Conservation (phyloP, 2,329 filamentous ascomycete genomes). For the Fusarium duplospermum region DNA sequence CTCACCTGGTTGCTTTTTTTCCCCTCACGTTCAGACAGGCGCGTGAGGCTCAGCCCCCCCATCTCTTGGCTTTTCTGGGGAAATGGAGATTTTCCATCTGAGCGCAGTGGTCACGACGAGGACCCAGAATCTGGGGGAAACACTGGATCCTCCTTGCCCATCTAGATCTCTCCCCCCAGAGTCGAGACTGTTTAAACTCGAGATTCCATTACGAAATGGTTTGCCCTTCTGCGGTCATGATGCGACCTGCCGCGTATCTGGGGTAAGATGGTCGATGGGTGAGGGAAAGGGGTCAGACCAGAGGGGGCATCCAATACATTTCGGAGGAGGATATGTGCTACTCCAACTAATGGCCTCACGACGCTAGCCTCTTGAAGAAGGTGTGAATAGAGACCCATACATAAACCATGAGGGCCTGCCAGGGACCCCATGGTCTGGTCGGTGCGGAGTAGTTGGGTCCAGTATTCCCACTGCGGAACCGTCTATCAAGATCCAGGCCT, state of each 20-base stretch:
- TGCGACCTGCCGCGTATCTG: background rate
- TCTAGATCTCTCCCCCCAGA: conserved; percentile 24
- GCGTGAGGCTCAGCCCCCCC: conserved; percentile 14
- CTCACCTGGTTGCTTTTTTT: conserved; percentile 4
- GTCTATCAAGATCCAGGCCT: conserved; percentile 29
- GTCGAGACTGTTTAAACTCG: conserved; percentile 25
- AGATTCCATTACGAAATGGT: conserved; percentile 39
- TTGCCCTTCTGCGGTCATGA: conserved; percentile 20
- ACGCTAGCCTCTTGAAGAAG: conserved; percentile 28
- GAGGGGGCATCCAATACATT: conserved; percentile 21
- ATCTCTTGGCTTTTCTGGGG: conserved; percentile 37
- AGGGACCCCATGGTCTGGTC: background rate
- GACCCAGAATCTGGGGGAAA: conserved; percentile 21
- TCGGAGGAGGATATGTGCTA: conserved; percentile 24
- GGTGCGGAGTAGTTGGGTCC: conserved; percentile 28
- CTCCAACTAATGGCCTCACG: conserved; percentile 38
- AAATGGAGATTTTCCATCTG: conserved; percentile 19
- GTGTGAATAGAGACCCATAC: conserved; percentile 20
- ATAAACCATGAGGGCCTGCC: background rate
- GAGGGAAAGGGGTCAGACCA: conserved; percentile 17
- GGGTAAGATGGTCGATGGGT: conserved; percentile 11
- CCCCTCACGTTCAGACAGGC: conserved; percentile 26
- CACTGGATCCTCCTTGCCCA: background rate
- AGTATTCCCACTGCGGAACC: conserved; percentile 33
- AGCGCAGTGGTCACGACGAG: conserved; percentile 19